Evolutionary conservation across 208 protist species (phyloP), one percentile per base, ranked within the genome.

Genomic region (Trypanosoma lewisi): DNA sequence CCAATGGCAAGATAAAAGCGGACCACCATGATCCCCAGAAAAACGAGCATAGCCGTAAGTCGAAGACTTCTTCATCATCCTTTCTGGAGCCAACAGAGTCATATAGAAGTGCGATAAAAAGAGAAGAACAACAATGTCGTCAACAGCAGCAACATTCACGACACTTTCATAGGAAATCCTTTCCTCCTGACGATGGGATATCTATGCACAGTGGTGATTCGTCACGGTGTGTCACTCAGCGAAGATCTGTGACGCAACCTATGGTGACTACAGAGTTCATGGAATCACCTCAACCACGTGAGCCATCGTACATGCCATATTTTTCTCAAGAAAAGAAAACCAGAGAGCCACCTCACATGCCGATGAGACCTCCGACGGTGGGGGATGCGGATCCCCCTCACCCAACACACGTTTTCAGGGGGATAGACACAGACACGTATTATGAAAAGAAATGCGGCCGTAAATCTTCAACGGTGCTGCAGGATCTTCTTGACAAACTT

Each of bases 401-500:
- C 19, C 36, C 7, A 14, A 67, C 51, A 19, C 49, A 47, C n/a
- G 21, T 2, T 9, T 41, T 19, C 9, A 41, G 27, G 28, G 37
- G 23, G 23, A 19, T 16, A 28, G 36, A 41, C 25, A 49, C 17
- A 14, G n/a, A 14, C 2, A 2, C 4, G n/a, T 17, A 41, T 44
- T 11, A 9, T 17, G 41, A 59, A 17, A 41, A 44, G 23, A 39
- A 16, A 0, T 28, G 21, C 4, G 19, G 62, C 14, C 41, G 62
- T 58, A 52, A 58, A 27, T 7, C 50, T n/a, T 58, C 63, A 25
- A 51, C 63, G 16, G 14, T 61, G 33, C 49, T 77, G 39, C 31
- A 49, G 28, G 44, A 70, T 12, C 33, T 75, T 4, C 55, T 75
- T 11, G 49, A 37, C 44, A 67, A 37, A 33, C 50, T 77, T 12